These are phyloP conservation scores for Trichosanthes truncata DNA, from an alignment of 306 rosid species.

Conservation along the genomic window DNA sequence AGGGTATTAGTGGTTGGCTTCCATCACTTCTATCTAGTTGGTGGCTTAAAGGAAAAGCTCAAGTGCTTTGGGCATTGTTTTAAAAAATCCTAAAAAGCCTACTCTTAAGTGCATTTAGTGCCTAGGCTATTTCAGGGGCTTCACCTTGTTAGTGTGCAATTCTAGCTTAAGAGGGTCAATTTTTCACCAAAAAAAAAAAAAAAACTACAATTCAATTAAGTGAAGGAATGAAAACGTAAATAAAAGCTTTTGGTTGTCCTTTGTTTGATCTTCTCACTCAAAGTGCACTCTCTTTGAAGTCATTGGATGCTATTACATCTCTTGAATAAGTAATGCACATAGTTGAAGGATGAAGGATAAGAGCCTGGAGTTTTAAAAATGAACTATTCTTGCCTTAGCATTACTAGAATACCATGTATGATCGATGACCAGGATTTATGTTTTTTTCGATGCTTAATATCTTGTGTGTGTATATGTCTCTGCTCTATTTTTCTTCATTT, in stretches of 20 bases:
- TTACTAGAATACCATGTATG: background rate
- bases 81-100: too few species aligned
- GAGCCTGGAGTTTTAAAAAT: background rate
- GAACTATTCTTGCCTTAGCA: background rate
- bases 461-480: background rate
- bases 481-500: background rate
- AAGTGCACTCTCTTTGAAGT: background rate
- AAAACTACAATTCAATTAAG: too few species aligned
- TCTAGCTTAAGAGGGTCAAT: too few species aligned
- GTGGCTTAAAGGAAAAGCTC: too few species aligned
- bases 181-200: too few species aligned
- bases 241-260: background rate
- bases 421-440: background rate
- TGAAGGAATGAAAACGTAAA: background rate
- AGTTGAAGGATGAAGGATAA: background rate
- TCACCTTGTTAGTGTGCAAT: too few species aligned
- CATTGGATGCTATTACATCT: background rate
- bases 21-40: background rate
- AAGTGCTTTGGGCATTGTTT: too few species aligned
- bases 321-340: background rate
- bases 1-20: background rate
- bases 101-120: too few species aligned
- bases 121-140: too few species aligned
- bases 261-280: background rate
- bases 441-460: background rate